A percentile compares a stretch with the other conserved stretches of the same genome.
phyloP scores from a whole-genome alignment of 257 asterid genomes.

The Solanum sitiens region DNA sequence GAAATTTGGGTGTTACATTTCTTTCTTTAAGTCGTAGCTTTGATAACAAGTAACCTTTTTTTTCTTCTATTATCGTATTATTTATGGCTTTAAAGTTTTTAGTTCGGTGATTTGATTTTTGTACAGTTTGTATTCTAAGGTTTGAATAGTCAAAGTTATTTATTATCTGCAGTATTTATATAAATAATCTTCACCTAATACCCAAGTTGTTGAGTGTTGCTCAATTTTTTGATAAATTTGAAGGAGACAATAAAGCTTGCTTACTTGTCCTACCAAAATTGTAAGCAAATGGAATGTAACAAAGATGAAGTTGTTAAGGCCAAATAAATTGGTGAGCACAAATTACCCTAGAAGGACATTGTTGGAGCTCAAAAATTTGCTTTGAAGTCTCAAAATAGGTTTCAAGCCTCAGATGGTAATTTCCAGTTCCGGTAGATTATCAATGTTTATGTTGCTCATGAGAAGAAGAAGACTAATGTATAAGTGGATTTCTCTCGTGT shows the following conservation, averaged over 20 bases:
- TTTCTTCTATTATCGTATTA: not conserved
- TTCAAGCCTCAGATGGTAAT: not conserved
- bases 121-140: not conserved
- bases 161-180: no score
- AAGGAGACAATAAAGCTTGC: not conserved
- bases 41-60: not conserved
- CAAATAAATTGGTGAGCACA: not conserved
- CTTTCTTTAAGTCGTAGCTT: not conserved
- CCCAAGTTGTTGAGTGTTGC: no score
- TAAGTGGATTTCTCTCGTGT: no score
- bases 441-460: not conserved
- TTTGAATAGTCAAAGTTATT: not conserved
- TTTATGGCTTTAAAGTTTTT: not conserved
- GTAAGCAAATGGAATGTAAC: not conserved
- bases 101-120: not conserved
- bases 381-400: not conserved
- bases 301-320: no score
- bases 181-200: no score
- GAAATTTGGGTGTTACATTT: not conserved
- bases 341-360: not conserved
- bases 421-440: not conserved
- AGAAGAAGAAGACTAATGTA: not conserved
- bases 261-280: no score
- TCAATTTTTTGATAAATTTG: no score
- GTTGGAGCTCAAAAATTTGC: not conserved